Evolutionary conservation across 176 grass and related monocot genomes (phyloP).

Genomic region (Areca catechu): DNA sequence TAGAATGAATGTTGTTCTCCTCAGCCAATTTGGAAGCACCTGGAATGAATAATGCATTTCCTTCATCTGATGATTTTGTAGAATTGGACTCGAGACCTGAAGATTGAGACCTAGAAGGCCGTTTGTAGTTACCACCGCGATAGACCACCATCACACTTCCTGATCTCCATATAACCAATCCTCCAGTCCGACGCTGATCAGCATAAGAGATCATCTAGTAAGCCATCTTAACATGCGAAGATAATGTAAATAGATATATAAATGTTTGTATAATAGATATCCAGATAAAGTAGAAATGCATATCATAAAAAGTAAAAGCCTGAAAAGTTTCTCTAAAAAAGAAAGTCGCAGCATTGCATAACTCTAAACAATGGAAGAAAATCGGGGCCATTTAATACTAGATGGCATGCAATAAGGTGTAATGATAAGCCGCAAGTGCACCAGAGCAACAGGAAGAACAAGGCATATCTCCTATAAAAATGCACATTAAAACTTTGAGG

Average conservation of each 20-base stretch:
- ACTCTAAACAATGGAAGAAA: no score
- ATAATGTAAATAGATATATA: not conserved
- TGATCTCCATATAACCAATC: slow-evolving; percentile 84
- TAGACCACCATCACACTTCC: slow-evolving; percentile 97
- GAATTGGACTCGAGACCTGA: slow-evolving; percentile 15
- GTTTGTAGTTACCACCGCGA: slow-evolving; percentile 63
- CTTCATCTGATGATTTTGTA: slow-evolving; percentile 19
- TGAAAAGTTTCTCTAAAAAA: no score
- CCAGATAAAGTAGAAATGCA: no score
- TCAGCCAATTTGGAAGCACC: slow-evolving; percentile 10
- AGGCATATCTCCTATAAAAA: no score
- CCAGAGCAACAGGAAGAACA: no score
- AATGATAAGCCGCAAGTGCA: no score
- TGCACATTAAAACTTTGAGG: no score
- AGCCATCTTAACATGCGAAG: not conserved
- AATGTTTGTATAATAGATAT: not conserved
- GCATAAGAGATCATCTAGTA: not conserved
- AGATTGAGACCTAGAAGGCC: slow-evolving; percentile 44
- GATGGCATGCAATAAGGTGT: no score
- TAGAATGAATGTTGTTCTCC: slow-evolving; percentile 17
- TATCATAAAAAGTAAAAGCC: no score
- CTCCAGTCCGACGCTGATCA: slow-evolving; percentile 71
- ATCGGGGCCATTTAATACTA: no score
- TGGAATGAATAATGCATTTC: slow-evolving; percentile 53
- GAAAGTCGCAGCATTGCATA: no score